Evolutionary conservation across 495 filamentous ascomycete species (phyloP).

Genomic region (Annulohypoxylon stygium): DNA sequence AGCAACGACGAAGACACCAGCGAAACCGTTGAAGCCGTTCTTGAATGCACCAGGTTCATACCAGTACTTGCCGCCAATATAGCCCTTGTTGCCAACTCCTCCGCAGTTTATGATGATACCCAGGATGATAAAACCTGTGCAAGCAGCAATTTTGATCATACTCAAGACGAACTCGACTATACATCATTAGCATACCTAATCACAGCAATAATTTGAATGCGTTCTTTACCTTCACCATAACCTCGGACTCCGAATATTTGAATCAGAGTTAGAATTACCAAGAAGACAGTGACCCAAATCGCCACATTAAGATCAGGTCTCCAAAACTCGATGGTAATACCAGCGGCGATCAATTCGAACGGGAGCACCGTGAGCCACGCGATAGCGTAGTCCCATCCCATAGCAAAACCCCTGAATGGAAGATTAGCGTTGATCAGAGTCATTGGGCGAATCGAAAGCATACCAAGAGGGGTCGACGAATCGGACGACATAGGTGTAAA

Average conservation of each 20-base stretch:
- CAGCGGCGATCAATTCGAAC: slow-evolving; percentile 66
- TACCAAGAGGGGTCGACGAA: slow-evolving; percentile 76
- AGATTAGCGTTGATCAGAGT: background rate
- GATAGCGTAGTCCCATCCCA: slow-evolving; percentile 79
- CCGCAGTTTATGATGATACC: slow-evolving; percentile 66
- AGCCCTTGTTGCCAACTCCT: slow-evolving; percentile 74
- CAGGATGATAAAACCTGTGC: slow-evolving; percentile 65
- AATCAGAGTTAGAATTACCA: slow-evolving; percentile 65
- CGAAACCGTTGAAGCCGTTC: slow-evolving; percentile 78
- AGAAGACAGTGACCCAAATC: slow-evolving; percentile 71
- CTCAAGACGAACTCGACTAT: slow-evolving; percentile 58
- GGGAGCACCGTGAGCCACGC: slow-evolving; percentile 67
- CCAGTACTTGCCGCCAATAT: slow-evolving; percentile 70
- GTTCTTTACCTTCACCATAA: slow-evolving; percentile 62
- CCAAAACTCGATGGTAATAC: slow-evolving; percentile 61
- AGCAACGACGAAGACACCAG: slow-evolving; percentile 73
- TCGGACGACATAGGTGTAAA: slow-evolving; percentile 72
- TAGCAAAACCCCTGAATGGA: slow-evolving; percentile 72
- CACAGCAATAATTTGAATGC: slow-evolving; percentile 10
- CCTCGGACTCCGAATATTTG: slow-evolving; percentile 76
- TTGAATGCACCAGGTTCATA: slow-evolving; percentile 72
- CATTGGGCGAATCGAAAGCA: slow-evolving; percentile 8
- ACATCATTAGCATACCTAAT: slow-evolving; percentile 55
- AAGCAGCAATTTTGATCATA: slow-evolving; percentile 58
- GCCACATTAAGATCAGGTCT: slow-evolving; percentile 55